Conservation (phyloP, 139 green algal species). For the Chlorella sp. region DNA sequence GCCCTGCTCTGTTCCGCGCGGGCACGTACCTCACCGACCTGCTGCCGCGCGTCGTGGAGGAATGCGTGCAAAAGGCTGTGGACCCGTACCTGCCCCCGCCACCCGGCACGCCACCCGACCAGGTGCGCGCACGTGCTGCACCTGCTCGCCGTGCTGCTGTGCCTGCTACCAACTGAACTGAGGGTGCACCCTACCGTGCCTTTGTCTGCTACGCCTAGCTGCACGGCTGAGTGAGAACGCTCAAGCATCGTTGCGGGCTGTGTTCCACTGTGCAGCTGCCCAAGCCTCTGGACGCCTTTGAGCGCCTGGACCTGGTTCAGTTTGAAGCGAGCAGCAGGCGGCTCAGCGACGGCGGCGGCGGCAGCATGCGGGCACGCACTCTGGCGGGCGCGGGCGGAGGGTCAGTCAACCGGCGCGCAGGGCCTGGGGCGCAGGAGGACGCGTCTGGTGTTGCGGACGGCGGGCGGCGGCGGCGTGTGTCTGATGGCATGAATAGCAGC, state of each 20-base stretch:
- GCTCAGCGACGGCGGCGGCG: too few species aligned
- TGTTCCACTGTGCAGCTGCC: background rate
- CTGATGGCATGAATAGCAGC: background rate
- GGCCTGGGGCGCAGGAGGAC: background rate
- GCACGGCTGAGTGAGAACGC: background rate
- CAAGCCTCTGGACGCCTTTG: background rate
- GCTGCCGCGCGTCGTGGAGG: conserved; percentile 44
- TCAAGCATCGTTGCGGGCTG: background rate
- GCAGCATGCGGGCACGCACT: background rate
- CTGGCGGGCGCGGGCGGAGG: too few species aligned
- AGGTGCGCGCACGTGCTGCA: background rate
- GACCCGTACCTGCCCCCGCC: conserved; percentile 33
- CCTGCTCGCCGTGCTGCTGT: background rate
- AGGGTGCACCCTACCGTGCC: too few species aligned
- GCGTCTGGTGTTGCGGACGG: background rate
- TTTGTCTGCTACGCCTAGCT: background rate
- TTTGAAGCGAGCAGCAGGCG: background rate
- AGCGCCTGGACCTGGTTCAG: background rate
- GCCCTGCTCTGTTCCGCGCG: conserved; percentile 41
- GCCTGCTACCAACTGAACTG: too few species aligned
- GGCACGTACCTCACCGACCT: conserved; percentile 36
- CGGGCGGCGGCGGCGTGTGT: background rate
- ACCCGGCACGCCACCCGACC: background rate
- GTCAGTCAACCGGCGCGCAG: too few species aligned
- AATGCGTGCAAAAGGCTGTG: conserved; percentile 40